Percentiles rank a stretch among this genome's conserved stretches.
Conservation (phyloP, 805 yeast species). For the Cyberlindnera nakhonratchasimensis region DNA sequence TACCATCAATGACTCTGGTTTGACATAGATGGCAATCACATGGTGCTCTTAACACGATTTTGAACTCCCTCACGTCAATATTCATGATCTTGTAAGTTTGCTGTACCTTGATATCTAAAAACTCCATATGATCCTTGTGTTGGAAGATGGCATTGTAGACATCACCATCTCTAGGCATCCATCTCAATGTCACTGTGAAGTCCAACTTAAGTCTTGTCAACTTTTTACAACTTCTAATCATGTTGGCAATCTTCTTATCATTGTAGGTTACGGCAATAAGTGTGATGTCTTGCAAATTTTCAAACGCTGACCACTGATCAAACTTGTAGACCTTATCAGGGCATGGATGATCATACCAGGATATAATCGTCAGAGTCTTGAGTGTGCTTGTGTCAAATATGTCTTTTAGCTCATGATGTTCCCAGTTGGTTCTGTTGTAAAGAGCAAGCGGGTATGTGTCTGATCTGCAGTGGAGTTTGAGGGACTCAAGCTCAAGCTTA, state of each 20-base stretch:
- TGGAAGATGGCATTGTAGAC: slow-evolving; percentile 33
- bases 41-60: slow-evolving; percentile 13
- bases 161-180: slow-evolving; percentile 32
- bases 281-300: slow-evolving; percentile 36
- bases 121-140: slow-evolving; percentile 33
- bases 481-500: slow-evolving; percentile 33
- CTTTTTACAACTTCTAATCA: slow-evolving; percentile 30
- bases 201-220: slow-evolving; percentile 39
- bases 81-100: slow-evolving; percentile 16
- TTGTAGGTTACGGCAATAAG: slow-evolving; percentile 36
- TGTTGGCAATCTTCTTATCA: slow-evolving; percentile 30
- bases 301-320: slow-evolving; percentile 36
- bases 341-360: slow-evolving; percentile 38
- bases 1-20: slow-evolving; percentile 27
- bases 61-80: slow-evolving; percentile 19
- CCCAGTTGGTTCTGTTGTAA: slow-evolving; percentile 24
- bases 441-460: slow-evolving; percentile 34
- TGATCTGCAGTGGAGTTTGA: slow-evolving; percentile 41
- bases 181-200: slow-evolving; percentile 33
- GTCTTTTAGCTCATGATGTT: slow-evolving; percentile 31
- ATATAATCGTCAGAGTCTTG: slow-evolving; percentile 37
- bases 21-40: slow-evolving; percentile 25
- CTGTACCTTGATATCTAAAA: slow-evolving; percentile 36
- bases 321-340: slow-evolving; percentile 34
- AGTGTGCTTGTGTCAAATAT: slow-evolving; percentile 34